phyloP scores from a whole-genome alignment of 2,329 filamentous ascomycete species.

The Colletotrichum tropicicola region DNA sequence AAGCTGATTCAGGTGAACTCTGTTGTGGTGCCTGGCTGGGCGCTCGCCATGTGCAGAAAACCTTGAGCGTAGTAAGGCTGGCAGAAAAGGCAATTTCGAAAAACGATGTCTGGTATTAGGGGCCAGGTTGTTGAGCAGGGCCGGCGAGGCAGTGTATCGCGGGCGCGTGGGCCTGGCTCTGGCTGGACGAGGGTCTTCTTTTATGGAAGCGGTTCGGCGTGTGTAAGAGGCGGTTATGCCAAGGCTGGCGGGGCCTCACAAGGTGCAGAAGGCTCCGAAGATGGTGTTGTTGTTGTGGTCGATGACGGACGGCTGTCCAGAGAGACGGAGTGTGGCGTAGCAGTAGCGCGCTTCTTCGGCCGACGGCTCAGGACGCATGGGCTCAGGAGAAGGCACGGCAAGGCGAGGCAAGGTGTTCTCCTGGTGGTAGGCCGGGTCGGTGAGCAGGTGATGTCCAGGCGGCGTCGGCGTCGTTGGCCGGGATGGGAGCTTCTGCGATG shows the following conservation, averaged over 20 bases:
- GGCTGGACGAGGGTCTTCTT: slow-evolving; percentile 4
- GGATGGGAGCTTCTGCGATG: slow-evolving; percentile 5
- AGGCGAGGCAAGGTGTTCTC: neutral
- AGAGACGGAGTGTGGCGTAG: slow-evolving; percentile 17
- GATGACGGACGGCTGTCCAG: neutral
- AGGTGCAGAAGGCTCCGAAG: slow-evolving; percentile 14
- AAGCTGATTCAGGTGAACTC: neutral
- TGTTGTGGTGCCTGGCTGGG: neutral
- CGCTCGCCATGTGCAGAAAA: neutral
- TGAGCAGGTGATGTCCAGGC: slow-evolving; percentile 20
- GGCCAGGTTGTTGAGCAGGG: neutral
- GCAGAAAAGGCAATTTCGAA: neutral
- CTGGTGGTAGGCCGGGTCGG: slow-evolving; percentile 6
- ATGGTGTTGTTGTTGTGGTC: slow-evolving; percentile 17
- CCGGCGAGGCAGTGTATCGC: neutral
- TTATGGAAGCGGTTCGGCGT: slow-evolving; percentile 6
- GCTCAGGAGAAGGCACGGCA: neutral
- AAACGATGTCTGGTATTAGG: neutral
- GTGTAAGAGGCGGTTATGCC: slow-evolving; percentile 24
- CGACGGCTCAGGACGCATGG: neutral
- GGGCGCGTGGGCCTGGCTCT: neutral
- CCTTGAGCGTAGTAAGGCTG: neutral
- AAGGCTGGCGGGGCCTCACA: slow-evolving; percentile 26
- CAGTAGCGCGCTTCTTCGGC: slow-evolving; percentile 8
- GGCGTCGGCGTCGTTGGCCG: slow-evolving; percentile 3